phyloP scores from a whole-genome alignment of 2,329 filamentous ascomycete species.

The Pseudogymnoascus destructans region DNA sequence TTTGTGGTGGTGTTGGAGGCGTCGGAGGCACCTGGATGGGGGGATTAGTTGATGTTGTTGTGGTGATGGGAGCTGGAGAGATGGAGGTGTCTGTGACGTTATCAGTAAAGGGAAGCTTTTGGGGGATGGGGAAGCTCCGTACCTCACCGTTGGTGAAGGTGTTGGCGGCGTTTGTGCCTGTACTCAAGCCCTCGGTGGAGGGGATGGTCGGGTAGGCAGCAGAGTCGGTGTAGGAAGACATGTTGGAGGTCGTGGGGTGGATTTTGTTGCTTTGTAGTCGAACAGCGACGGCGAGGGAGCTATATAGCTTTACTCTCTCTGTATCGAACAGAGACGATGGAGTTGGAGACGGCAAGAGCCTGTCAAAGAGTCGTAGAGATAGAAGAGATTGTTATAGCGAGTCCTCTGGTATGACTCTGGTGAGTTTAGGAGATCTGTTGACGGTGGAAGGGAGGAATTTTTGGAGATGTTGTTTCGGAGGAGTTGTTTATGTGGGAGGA shows the following conservation, averaged over 20 bases:
- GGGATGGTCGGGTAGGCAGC: background rate
- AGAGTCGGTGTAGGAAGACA: background rate
- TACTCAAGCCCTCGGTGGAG: background rate
- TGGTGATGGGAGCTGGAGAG: background rate
- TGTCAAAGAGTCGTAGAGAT: background rate
- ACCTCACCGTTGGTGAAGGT: slow-evolving; percentile 1
- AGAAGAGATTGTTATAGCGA: background rate
- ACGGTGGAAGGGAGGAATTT: background rate
- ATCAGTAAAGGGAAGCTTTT: background rate
- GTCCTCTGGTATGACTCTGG: background rate
- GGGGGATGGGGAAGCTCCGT: background rate
- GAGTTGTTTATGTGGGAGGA: background rate
- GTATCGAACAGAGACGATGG: background rate
- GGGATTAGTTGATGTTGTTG: slow-evolving; percentile 18
- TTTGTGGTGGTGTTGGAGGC: slow-evolving; percentile 24
- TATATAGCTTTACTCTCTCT: background rate
- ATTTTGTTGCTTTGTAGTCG: background rate
- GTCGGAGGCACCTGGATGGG: slow-evolving; percentile 21
- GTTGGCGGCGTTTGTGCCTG: background rate
- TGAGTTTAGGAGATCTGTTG: background rate
- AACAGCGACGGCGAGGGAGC: background rate
- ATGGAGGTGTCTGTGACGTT: background rate
- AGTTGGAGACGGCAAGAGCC: background rate
- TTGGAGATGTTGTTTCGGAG: background rate
- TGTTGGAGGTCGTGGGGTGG: background rate